phyloP scores from a whole-genome alignment of 495 filamentous ascomycete species.

The Annulohypoxylon moriforme region DNA sequence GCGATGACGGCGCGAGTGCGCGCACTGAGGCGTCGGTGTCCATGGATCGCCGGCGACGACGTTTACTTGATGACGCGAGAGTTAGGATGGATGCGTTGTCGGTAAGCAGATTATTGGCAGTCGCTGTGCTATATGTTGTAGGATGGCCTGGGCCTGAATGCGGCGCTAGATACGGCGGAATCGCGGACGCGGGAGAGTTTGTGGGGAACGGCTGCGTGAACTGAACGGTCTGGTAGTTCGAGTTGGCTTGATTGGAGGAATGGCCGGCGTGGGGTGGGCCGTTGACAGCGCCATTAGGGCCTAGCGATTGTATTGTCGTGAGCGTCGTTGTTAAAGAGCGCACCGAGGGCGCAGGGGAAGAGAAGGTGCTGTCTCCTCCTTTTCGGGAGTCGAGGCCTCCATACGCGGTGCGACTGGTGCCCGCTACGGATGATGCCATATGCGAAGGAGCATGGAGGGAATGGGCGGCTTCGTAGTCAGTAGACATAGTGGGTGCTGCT shows the following conservation, averaged over 20 bases:
- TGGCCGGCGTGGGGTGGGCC: conserved; percentile 50
- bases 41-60: conserved; percentile 85
- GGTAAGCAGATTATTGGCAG: conserved; percentile 89
- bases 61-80: conserved; percentile 94
- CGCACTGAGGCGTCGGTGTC: conserved; percentile 97
- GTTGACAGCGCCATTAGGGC: conserved; percentile 71
- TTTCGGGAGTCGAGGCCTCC: conserved; percentile 72
- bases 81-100: conserved; percentile 97
- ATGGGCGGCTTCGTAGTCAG: conserved; percentile 77
- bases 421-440: conserved; percentile 67
- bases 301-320: conserved; percentile 92
- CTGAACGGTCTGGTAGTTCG: conserved; percentile 69
- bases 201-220: conserved; percentile 93
- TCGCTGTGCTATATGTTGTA: conserved; percentile 86
- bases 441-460: conserved; percentile 84
- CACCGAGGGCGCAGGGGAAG: conserved; percentile 90
- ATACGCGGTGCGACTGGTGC: conserved; percentile 73
- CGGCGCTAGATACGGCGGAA: conserved; percentile 79
- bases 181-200: conserved; percentile 76
- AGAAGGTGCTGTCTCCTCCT: conserved; percentile 89
- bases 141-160: conserved; percentile 67
- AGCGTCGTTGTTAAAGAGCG: conserved; percentile 93
- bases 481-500: conserved; percentile 81
- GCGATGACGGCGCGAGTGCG: conserved; percentile 87
- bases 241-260: conserved; percentile 61